phyloP scores from a whole-genome alignment of 345 rosid genomes.

The Fremontodendron californicum region DNA sequence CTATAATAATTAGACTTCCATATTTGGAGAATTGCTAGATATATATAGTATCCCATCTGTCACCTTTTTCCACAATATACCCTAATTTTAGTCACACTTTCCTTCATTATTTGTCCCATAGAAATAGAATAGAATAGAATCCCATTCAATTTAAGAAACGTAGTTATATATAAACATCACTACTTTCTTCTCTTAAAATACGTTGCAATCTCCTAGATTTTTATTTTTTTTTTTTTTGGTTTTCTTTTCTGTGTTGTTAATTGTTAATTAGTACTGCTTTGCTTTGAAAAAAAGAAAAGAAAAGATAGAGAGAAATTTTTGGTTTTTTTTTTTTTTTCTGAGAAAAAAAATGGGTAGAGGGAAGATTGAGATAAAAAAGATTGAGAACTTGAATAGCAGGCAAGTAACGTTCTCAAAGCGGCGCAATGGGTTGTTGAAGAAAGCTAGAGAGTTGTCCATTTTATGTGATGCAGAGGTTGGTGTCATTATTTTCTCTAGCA shows the following conservation, averaged over 20 bases:
- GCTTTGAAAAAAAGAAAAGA: neutral
- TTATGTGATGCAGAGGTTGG: conserved; percentile 50
- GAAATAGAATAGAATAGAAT: too few relatives aligned
- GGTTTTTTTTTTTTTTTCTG: neutral
- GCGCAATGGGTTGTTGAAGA: conserved; percentile 45
- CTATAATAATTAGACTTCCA: conserved; percentile 17
- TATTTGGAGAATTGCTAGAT: conserved; percentile 26
- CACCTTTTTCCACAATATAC: conserved; percentile 19
- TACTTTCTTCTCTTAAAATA: neutral
- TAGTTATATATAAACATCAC: conserved; percentile 4
- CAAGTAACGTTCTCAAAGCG: conserved; percentile 53
- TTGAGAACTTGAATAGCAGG: conserved; percentile 46
- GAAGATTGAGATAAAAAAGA: conserved; percentile 46
- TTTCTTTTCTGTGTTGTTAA: neutral
- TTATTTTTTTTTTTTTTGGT: neutral
- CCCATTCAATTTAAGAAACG: conserved; percentile 17
- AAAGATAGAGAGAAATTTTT: neutral
- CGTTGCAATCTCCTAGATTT: neutral
- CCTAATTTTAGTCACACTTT: conserved; percentile 37
- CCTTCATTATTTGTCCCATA: conserved; percentile 22
- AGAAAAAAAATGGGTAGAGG: conserved; percentile 40
- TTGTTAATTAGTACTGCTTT: neutral
- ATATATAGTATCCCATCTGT: conserved; percentile 34
- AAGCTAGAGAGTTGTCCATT: conserved; percentile 43
- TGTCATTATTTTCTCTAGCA: conserved; percentile 42